Evolutionary conservation across 208 protist genomes (phyloP).

Genomic region (Acanthamoeba castellanii): DNA sequence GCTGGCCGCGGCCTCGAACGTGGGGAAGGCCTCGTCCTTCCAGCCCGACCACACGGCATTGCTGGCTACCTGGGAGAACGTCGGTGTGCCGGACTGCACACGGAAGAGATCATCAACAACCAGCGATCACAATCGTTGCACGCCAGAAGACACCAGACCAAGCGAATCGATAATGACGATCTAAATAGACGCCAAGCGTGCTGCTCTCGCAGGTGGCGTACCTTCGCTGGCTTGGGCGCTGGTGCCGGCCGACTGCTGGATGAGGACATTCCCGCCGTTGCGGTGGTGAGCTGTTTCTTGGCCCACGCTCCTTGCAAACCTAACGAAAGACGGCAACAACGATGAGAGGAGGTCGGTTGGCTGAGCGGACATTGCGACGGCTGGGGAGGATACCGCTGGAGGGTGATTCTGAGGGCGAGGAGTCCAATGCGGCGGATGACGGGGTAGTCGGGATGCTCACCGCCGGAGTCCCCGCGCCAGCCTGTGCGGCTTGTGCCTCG

Average conservation of each 20-base stretch:
- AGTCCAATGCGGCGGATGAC: not conserved
- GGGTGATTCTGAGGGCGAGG: not conserved
- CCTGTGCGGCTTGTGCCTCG: not conserved
- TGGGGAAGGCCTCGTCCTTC: conserved; percentile 36
- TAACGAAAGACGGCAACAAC: not conserved
- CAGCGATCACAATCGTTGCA: too few species aligned
- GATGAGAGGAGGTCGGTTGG: too few species aligned
- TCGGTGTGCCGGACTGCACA: not conserved
- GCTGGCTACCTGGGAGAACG: not conserved
- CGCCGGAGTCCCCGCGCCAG: not conserved
- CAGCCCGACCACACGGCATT: conserved; percentile 3
- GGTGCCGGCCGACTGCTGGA: not conserved
- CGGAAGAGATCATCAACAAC: not conserved
- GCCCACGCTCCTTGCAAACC: conserved; percentile 21
- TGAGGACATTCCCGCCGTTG: not conserved
- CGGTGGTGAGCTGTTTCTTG: not conserved
- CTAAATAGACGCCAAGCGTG: too few species aligned
- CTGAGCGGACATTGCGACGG: too few species aligned
- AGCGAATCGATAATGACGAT: not conserved
- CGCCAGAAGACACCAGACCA: too few species aligned
- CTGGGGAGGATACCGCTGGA: not conserved
- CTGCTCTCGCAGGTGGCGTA: not conserved
- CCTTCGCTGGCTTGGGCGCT: not conserved
- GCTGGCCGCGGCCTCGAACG: not conserved
- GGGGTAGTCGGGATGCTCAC: conserved; percentile 11